Conservation (phyloP, 2,329 filamentous ascomycete genomes). For the Zarea fungicola region DNA sequence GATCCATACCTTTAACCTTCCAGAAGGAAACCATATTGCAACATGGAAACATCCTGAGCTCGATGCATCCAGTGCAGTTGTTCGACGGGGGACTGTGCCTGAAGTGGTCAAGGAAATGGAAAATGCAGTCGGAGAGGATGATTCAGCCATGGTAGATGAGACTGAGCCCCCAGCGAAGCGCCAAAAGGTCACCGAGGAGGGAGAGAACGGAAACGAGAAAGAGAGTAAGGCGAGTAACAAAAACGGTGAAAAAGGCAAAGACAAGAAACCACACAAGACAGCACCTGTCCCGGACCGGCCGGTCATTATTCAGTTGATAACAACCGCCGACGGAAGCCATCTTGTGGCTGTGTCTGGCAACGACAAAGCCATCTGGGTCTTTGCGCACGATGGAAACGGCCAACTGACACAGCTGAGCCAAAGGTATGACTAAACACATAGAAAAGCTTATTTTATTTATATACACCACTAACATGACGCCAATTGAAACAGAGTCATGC, state of each 20-base stretch:
- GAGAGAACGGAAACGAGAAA: not conserved
- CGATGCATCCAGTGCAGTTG: constrained; percentile 28
- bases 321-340: constrained; percentile 60
- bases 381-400: constrained; percentile 60
- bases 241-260: constrained; percentile 24
- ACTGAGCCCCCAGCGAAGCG: constrained; percentile 32
- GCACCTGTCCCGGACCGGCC: constrained; percentile 44
- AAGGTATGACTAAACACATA: constrained; percentile 45
- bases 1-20: constrained; percentile 61
- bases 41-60: constrained; percentile 53
- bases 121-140: constrained; percentile 10
- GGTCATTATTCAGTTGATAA: constrained; percentile 63
- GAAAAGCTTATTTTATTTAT: not conserved
- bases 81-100: not conserved
- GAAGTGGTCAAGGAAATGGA: constrained; percentile 14
- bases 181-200: constrained; percentile 25
- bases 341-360: constrained; percentile 78
- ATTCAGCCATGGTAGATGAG: constrained; percentile 17
- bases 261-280: constrained; percentile 25
- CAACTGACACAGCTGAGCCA: constrained; percentile 62
- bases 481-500: constrained; percentile 62
- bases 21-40: constrained; percentile 53
- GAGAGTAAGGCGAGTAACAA: constrained; percentile 18
- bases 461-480: not conserved
- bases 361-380: constrained; percentile 85